These are phyloP conservation scores for Cephalotrichum gorgonifer DNA, from an alignment of 2,329 filamentous ascomycete species.

Conservation along the genomic window DNA sequence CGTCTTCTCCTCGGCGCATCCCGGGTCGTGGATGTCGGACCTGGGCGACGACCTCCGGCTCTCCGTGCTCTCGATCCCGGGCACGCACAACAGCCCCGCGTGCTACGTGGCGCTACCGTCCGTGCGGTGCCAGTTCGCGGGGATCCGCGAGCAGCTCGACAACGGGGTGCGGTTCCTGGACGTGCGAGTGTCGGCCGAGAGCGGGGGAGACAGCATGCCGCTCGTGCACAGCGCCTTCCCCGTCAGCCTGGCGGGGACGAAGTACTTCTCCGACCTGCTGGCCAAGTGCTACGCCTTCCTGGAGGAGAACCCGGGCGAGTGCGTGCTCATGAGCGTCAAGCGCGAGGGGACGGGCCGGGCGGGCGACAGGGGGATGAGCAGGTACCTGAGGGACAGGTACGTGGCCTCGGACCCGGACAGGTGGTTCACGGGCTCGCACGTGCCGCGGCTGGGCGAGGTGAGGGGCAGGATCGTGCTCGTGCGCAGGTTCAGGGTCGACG, in stretches of 20 bases:
- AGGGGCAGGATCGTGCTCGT: constrained; percentile 78
- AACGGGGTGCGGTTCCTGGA: constrained; percentile 95
- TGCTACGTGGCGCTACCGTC: constrained; percentile 77
- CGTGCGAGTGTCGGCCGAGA: constrained; percentile 56
- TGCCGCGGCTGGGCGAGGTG: constrained; percentile 69
- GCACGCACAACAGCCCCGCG: constrained; percentile 91
- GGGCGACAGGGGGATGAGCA: constrained; percentile 68
- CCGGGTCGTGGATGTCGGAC: constrained; percentile 71
- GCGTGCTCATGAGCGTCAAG: constrained; percentile 79
- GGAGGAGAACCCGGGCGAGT: constrained; percentile 66
- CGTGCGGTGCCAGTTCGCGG: constrained; percentile 82
- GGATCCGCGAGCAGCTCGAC: constrained; percentile 65
- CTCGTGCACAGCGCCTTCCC: constrained; percentile 90
- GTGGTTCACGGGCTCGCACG: constrained; percentile 71
- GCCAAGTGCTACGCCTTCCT: constrained; percentile 66
- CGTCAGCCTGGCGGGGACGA: constrained; percentile 70
- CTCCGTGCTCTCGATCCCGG: constrained; percentile 77
- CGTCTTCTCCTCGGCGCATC: constrained; percentile 60
- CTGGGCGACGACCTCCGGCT: constrained; percentile 64
- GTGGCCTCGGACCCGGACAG: constrained; percentile 40
- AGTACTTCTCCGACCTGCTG: constrained; percentile 67
- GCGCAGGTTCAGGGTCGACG: constrained; percentile 62
- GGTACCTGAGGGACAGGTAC: constrained; percentile 65
- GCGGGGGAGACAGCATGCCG: constrained; percentile 54
- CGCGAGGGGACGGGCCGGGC: constrained; percentile 76